Evolutionary conservation across 805 yeast genomes (phyloP).

Genomic region (Metschnikowia borealis): DNA sequence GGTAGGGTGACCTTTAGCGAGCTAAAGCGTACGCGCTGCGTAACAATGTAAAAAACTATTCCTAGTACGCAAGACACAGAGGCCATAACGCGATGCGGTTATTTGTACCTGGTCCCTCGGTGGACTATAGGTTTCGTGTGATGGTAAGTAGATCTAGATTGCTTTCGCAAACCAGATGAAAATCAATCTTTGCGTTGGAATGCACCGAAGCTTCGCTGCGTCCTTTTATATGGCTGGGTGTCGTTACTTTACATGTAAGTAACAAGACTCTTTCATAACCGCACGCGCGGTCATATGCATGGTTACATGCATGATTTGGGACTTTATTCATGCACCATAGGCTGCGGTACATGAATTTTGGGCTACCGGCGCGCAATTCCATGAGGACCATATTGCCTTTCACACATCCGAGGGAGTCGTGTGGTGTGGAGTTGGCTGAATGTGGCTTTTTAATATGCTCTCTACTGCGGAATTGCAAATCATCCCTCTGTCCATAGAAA

Average conservation of each 20-base stretch:
- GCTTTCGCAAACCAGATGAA: no score
- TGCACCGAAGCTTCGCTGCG: neutral
- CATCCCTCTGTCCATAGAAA: neutral
- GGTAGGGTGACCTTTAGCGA: neutral
- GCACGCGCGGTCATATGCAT: constrained; percentile 3
- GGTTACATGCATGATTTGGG: constrained; percentile 3
- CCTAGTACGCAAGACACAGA: constrained; percentile 1
- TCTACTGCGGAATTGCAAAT: neutral
- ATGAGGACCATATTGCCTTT: neutral
- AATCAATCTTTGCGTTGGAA: neutral
- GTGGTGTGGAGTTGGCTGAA: neutral
- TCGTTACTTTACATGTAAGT: neutral
- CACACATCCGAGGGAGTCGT: neutral
- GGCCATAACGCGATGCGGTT: neutral
- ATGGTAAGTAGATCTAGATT: neutral
- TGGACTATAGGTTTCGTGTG: neutral
- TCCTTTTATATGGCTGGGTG: neutral
- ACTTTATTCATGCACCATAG: neutral
- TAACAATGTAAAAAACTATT: constrained; percentile 2
- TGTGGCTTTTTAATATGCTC: neutral
- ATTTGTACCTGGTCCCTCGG: neutral
- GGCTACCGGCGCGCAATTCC: constrained; percentile 5
- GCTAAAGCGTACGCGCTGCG: constrained; percentile 3
- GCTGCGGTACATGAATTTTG: neutral
- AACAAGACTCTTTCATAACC: neutral